Conservation (phyloP, 2,329 filamentous ascomycete species). For the Fusarium sp. region DNA sequence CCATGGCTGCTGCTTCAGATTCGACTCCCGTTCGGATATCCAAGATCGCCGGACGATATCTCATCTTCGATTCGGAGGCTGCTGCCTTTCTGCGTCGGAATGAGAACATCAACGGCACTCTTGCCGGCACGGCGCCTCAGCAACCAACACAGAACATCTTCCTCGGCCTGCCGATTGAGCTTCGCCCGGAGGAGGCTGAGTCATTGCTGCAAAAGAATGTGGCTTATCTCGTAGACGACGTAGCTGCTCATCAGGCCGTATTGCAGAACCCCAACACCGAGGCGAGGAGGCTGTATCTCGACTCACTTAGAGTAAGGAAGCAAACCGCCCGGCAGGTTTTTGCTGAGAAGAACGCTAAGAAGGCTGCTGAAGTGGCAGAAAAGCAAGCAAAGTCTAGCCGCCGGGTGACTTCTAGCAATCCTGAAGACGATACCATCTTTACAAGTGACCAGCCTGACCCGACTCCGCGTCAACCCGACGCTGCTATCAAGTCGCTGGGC, state of each 20-base stretch:
- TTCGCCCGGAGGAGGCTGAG: slow-evolving; percentile 89
- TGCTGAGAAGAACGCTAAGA: slow-evolving; percentile 52
- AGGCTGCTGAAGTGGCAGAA: slow-evolving; percentile 44
- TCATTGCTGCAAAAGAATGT: slow-evolving; percentile 79
- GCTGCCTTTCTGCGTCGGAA: slow-evolving; percentile 80
- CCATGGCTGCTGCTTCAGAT: slow-evolving; percentile 35
- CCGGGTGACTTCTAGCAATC: slow-evolving; percentile 6
- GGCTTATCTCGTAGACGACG: slow-evolving; percentile 84
- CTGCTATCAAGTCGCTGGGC: slow-evolving; percentile 38
- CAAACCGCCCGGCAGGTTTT: slow-evolving; percentile 53
- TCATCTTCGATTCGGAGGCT: slow-evolving; percentile 87
- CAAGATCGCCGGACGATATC: slow-evolving; percentile 79
- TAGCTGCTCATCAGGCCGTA: slow-evolving; percentile 70
- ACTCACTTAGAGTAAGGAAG: slow-evolving; percentile 60
- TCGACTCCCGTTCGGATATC: slow-evolving; percentile 76
- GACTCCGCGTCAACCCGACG: slow-evolving; percentile 17
- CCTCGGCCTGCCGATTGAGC: slow-evolving; percentile 84
- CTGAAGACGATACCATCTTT: slow-evolving; percentile 28
- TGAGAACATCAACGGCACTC: slow-evolving; percentile 85
- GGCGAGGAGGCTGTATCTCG: slow-evolving; percentile 70
- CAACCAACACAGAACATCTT: slow-evolving; percentile 96
- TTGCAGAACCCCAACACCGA: slow-evolving; percentile 66
- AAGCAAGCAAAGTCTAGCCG: slow-evolving; percentile 24
- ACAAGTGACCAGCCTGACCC: slow-evolving; percentile 34
- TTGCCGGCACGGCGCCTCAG: slow-evolving; percentile 89